Percentiles rank a stretch among this genome's conserved stretches.
Evolutionary conservation across 2,329 filamentous ascomycete species (phyloP).

Genomic region (Colletotrichum tanaceti): DNA sequence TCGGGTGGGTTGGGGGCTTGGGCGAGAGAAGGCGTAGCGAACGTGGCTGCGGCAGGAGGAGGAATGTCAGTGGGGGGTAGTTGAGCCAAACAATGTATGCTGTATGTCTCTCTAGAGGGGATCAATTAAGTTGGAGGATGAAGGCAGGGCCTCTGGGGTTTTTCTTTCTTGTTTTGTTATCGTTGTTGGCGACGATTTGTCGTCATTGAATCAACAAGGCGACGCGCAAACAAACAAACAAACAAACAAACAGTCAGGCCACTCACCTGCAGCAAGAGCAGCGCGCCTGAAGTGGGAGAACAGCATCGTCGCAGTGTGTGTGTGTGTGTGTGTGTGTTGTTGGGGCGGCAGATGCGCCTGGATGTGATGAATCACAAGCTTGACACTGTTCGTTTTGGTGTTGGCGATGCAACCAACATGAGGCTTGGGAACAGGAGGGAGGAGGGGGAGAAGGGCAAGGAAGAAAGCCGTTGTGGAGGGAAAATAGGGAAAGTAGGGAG

Average conservation of each 20-base stretch:
- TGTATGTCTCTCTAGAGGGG: too few species aligned
- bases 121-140: not conserved
- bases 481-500: not conserved
- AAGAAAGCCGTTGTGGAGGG: not conserved
- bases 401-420: not conserved
- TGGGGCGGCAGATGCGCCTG: slow-evolving; percentile 3
- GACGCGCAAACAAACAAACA: too few species aligned
- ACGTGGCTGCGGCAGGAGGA: slow-evolving; percentile 30
- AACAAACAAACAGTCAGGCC: slow-evolving; percentile 22
- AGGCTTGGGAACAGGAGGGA: not conserved
- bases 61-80: slow-evolving; percentile 20
- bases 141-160: not conserved
- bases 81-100: too few species aligned
- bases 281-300: slow-evolving; percentile 35
- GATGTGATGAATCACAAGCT: not conserved
- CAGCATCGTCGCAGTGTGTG: slow-evolving; percentile 38
- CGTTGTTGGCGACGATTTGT: not conserved
- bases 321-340: not conserved
- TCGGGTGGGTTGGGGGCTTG: slow-evolving; percentile 46
- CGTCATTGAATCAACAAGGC: slow-evolving; percentile 11
- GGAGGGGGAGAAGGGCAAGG: not conserved
- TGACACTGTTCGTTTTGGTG: not conserved
- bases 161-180: too few species aligned
- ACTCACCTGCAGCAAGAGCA: slow-evolving; percentile 40
- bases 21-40: slow-evolving; percentile 43